Conservation (phyloP, 805 yeast genomes). For the Candida jianshihensis region DNA sequence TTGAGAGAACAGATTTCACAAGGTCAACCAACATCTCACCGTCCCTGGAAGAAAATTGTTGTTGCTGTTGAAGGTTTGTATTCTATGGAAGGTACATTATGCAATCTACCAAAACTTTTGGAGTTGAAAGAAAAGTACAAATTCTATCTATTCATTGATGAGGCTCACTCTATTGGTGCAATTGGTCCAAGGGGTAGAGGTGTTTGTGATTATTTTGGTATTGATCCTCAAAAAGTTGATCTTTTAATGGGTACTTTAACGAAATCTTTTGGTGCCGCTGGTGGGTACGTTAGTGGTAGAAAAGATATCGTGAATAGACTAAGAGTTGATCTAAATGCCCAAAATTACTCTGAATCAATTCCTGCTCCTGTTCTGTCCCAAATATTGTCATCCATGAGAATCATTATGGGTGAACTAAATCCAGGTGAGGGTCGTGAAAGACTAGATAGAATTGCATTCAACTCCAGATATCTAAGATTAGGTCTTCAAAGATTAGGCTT, state of each 20-base stretch:
- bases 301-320: constrained; percentile 65
- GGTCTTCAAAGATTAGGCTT: constrained; percentile 92
- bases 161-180: constrained; percentile 99
- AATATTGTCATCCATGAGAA: constrained; percentile 69
- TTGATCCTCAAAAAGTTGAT: constrained; percentile 72
- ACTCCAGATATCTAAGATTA: constrained; percentile 84
- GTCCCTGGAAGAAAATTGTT: constrained; percentile 89
- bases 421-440: constrained; percentile 95
- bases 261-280: constrained; percentile 97
- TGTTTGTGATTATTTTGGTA: constrained; percentile 85
- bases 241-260: constrained; percentile 96
- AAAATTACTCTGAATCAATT: constrained; percentile 73
- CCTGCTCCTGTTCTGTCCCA: constrained; percentile 92
- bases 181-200: constrained; percentile 93
- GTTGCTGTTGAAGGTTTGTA: constrained; percentile 89
- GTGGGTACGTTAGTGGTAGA: constrained; percentile 89
- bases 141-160: constrained; percentile 87
- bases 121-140: constrained; percentile 78
- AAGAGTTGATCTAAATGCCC: constrained; percentile 65
- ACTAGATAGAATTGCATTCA: constrained; percentile 88
- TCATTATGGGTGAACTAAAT: constrained; percentile 72
- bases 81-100: constrained; percentile 89
- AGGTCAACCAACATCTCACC: constrained; percentile 91
- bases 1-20: constrained; percentile 81
- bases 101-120: constrained; percentile 70